Base-by-base conservation (phyloP, 306 rosid genomes). In the Abrus precatorius region DNA sequence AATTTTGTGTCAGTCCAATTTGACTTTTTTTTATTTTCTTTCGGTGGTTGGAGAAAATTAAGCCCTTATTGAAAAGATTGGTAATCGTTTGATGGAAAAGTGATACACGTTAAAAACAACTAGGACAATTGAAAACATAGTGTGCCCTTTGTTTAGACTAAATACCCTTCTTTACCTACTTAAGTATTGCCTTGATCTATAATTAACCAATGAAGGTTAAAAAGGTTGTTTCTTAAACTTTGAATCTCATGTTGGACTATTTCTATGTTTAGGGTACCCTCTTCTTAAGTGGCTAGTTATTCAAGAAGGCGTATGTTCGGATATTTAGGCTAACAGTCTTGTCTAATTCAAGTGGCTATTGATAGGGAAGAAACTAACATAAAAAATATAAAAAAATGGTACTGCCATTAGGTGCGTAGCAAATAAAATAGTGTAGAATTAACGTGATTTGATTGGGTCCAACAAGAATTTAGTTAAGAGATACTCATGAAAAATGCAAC, bases 381-480 rank as follows among this genome's bases (percentile, higher is more conserved):
- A 52, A 47, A 33, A 43, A 55, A 71, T 63, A 54, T 65, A 72
- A 75, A 69, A 20, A 60, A 61, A 57, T 29, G 9, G 48, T 41
- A 13, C 54, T 5, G 47, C 41, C 34, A 75, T 72, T 80, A 62
- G 84, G 84, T 56, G 70, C 7, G 20, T 44, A 34, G 60, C 59
- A 56, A 57, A 61, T 11, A 60, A 53, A 57, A n/a, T 57, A 56
- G 36, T 40, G 75, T 70, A 50, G 49, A 76, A 52, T 63, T 28
- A 56, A 85, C 71, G 60, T 36, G 82, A 88, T 81, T 73, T 73
- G 81, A 89, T 87, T 80, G 88, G 87, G 79, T 69, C 72, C 49
- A 88, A 84, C 92, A 73, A 75, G 88, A 86, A 81, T 90, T 86
- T 63, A 84, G 88, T 90, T 88, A 84, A 20, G 84, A 85, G 82